Conservation (phyloP, 2,329 filamentous ascomycete genomes). For the Aspergillus neotritici region DNA sequence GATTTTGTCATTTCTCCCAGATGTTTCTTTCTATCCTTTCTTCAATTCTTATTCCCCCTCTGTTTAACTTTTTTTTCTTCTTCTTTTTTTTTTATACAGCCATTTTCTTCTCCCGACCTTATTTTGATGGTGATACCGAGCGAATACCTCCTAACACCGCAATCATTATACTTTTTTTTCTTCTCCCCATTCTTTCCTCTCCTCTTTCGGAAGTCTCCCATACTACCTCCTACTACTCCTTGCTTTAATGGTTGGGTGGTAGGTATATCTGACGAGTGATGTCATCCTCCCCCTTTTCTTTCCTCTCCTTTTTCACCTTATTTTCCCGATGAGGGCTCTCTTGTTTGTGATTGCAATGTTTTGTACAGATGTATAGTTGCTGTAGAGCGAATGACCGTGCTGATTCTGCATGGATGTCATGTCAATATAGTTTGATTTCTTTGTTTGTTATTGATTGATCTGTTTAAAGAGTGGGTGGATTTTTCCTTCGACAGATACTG, state of each 20-base stretch:
- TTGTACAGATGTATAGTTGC: conserved; percentile 23
- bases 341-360: conserved; percentile 5
- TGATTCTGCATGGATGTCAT: conserved; percentile 3
- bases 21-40: conserved; percentile 17
- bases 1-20: conserved; percentile 17
- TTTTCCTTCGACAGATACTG: too few species aligned
- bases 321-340: not conserved
- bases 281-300: conserved; percentile 9
- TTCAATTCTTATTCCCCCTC: conserved; percentile 33
- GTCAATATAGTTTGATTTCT: not conserved
- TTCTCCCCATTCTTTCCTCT: conserved; percentile 7
- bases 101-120: too few species aligned
- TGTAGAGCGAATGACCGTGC: conserved; percentile 12
- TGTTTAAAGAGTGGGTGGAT: not conserved
- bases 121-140: conserved; percentile 16
- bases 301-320: conserved; percentile 6
- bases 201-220: conserved; percentile 12
- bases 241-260: conserved; percentile 17
- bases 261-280: conserved; percentile 21
- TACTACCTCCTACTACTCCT: conserved; percentile 4
- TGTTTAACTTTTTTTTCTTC: conserved; percentile 17
- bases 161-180: conserved; percentile 16
- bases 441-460: conserved; percentile 5
- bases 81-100: conserved; percentile 12
- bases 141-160: conserved; percentile 9